phyloP scores from a whole-genome alignment of 441 rosid species.

The Manihot esculenta region DNA sequence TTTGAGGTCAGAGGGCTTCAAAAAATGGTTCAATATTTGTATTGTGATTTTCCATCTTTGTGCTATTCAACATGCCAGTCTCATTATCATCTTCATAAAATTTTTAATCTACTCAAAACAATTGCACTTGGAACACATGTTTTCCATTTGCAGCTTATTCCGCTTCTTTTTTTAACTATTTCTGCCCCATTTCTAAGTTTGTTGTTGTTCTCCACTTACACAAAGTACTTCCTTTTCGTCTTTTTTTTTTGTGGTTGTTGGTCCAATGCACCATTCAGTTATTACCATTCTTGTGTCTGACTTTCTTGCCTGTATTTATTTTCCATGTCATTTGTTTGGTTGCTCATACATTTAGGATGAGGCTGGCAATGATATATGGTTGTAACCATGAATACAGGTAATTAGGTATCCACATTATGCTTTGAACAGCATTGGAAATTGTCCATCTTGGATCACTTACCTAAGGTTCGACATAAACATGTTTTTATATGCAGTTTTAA shows the following conservation, averaged over 20 bases:
- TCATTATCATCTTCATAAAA: constrained; percentile 7
- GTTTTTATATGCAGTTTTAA: background rate
- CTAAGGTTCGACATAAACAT: constrained; percentile 46
- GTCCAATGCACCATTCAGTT: background rate
- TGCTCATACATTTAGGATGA: constrained; percentile 5
- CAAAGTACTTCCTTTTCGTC: too few relatives aligned
- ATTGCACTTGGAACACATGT: background rate
- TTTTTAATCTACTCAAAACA: background rate
- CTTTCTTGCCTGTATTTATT: background rate
- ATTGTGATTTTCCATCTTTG: background rate
- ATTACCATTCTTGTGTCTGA: background rate
- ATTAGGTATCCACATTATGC: constrained; percentile 78
- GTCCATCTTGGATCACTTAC: constrained; percentile 69
- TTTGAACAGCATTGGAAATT: constrained; percentile 46
- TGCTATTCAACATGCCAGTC: background rate
- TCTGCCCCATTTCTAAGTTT: background rate
- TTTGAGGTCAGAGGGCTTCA: background rate
- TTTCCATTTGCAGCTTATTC: background rate
- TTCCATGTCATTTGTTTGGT: constrained; percentile 14
- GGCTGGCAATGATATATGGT: constrained; percentile 12
- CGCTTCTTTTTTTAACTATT: background rate
- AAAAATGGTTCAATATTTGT: background rate
- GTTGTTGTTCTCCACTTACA: background rate
- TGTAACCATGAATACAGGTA: constrained; percentile 44
- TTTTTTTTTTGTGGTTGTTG: too few relatives aligned